Percentiles rank a stretch among this genome's conserved stretches.
These are phyloP conservation scores for Myxozyma lipomycoides DNA, from an alignment of 805 yeast species.

Conservation along the genomic window DNA sequence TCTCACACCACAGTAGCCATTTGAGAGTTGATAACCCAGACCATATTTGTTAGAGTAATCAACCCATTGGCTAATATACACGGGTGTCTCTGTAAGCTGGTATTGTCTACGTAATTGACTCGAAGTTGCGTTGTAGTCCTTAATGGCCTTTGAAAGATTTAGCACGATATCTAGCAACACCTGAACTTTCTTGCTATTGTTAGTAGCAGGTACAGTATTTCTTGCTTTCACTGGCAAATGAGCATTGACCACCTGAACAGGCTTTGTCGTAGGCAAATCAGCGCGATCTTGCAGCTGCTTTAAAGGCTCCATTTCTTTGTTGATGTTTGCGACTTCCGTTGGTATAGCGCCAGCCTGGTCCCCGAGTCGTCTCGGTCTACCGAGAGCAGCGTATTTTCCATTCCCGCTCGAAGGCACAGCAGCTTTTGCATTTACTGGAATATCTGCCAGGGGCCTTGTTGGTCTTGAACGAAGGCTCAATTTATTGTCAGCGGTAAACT, in stretches of 20 bases:
- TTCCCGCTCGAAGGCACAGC: not conserved
- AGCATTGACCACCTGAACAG: not conserved
- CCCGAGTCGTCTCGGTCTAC: slow-evolving; percentile 18
- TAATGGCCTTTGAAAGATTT: not conserved
- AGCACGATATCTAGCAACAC: not conserved
- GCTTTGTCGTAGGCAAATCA: not conserved
- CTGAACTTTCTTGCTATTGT: too few relatives aligned
- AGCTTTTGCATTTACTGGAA: slow-evolving; percentile 3
- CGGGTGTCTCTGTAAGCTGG: not conserved
- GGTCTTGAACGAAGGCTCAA: slow-evolving; percentile 12
- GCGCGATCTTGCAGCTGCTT: not conserved
- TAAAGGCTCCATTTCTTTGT: not conserved
- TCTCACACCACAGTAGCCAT: slow-evolving; percentile 84
- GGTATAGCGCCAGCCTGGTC: slow-evolving; percentile 1
- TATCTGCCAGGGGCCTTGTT: slow-evolving; percentile 18
- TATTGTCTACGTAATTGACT: not conserved
- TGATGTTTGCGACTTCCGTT: not conserved
- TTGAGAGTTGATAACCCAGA: slow-evolving; percentile 84
- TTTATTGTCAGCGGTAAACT: not conserved
- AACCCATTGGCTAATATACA: slow-evolving; percentile 88
- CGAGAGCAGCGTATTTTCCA: slow-evolving; percentile 9
- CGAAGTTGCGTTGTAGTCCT: not conserved
- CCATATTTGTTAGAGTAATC: slow-evolving; percentile 96
- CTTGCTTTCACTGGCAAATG: not conserved
- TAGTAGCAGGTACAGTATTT: not conserved